A percentile compares a stretch with the other conserved stretches of the same genome.
These are phyloP conservation scores for Phellopilus nigrolimitatus DNA, from an alignment of 1,284 basidiomycete genomes.

Conservation along the genomic window DNA sequence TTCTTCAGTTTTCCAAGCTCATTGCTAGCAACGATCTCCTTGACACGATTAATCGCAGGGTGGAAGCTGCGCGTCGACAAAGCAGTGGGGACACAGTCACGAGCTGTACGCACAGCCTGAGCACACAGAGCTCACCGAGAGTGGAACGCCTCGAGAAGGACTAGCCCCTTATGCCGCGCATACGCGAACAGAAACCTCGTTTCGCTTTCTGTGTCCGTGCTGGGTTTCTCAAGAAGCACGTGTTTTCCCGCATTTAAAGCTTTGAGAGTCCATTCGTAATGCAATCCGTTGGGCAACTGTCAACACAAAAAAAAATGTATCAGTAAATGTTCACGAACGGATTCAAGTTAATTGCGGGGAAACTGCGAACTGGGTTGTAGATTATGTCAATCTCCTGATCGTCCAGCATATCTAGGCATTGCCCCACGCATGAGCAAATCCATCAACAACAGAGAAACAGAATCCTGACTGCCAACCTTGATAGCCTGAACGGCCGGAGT, in stretches of 20 bases:
- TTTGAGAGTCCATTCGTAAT: slow-evolving; percentile 31
- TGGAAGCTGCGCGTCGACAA: slow-evolving; percentile 37
- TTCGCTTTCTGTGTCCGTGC: slow-evolving; percentile 27
- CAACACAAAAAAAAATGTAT: background rate
- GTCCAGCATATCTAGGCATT: slow-evolving; percentile 26
- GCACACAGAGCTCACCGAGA: slow-evolving; percentile 38
- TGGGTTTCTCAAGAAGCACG: slow-evolving; percentile 32
- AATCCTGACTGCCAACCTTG: slow-evolving; percentile 20
- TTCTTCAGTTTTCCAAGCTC: slow-evolving; percentile 34
- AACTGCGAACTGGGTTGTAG: slow-evolving; percentile 23
- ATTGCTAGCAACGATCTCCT: slow-evolving; percentile 34
- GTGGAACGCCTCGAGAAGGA: slow-evolving; percentile 64
- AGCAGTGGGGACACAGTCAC: background rate
- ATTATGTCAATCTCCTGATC: slow-evolving; percentile 28
- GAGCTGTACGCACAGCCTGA: background rate
- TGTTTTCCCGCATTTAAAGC: slow-evolving; percentile 30
- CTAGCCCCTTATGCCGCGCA: slow-evolving; percentile 46
- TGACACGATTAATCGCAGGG: slow-evolving; percentile 36
- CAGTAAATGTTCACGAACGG: background rate
- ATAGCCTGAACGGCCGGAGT: slow-evolving; percentile 24
- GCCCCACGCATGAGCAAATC: background rate
- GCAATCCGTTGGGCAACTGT: slow-evolving; percentile 30
- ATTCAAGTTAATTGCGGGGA: background rate
- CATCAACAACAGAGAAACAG: background rate
- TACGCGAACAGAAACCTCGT: slow-evolving; percentile 26